Conservation (phyloP, 139 green algal genomes). For the Ostreobium quekettii region DNA sequence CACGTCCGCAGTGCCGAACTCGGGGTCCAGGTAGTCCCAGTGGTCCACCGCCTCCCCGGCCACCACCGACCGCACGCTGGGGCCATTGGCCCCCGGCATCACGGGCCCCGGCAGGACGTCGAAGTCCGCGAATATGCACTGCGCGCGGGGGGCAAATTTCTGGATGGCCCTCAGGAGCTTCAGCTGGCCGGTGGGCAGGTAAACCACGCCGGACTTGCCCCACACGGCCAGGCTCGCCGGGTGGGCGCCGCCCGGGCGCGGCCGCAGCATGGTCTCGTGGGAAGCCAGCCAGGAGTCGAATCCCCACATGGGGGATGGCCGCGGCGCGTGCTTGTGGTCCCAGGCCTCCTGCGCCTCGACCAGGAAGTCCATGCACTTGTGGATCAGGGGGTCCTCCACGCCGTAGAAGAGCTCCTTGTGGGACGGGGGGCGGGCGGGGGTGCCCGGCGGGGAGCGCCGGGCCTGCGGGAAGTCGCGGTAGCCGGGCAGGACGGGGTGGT, state of each 20-base stretch:
- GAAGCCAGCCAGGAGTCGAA: not conserved
- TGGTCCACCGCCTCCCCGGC: not conserved
- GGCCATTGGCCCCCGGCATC: constrained; percentile 3
- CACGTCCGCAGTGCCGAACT: constrained; percentile 9
- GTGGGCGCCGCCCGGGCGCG: not conserved
- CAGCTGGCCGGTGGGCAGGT: constrained; percentile 15
- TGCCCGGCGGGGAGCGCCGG: too few relatives aligned
- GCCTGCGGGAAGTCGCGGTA: too few relatives aligned
- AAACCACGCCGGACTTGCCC: not conserved
- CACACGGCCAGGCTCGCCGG: not conserved
- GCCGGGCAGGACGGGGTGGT: too few relatives aligned
- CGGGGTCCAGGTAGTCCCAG: not conserved
- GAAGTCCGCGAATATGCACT: constrained; percentile 4
- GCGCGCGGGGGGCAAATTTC: not conserved
- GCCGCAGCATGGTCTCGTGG: not conserved
- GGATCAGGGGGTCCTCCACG: not conserved
- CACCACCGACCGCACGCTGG: not conserved
- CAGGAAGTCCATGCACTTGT: not conserved
- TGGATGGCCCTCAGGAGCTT: not conserved
- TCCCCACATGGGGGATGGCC: not conserved
- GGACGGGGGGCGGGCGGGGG: too few relatives aligned
- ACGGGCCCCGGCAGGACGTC: constrained; percentile 13
- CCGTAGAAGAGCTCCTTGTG: not conserved
- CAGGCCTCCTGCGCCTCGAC: not conserved
- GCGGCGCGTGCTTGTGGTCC: not conserved